These are phyloP conservation scores for Prunus kanzakura DNA, from an alignment of 306 rosid species.

Conservation along the genomic window DNA sequence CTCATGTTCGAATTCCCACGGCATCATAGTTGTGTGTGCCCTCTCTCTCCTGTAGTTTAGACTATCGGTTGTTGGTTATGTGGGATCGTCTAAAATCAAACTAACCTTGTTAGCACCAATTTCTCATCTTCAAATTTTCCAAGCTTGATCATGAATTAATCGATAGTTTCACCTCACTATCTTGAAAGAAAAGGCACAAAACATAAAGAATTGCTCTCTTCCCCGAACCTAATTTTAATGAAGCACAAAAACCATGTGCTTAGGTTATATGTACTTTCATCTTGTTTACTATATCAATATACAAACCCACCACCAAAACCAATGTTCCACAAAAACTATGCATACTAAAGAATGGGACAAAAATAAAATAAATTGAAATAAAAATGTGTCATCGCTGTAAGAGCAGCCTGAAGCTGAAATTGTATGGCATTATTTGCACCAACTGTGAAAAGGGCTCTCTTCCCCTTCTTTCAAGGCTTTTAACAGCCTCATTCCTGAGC, in stretches of 20 bases:
- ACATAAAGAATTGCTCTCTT: constrained; percentile 8
- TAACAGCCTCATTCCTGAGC: constrained; percentile 56
- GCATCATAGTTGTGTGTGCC: too few species aligned
- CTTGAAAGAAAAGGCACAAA: background rate
- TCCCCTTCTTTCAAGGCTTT: constrained; percentile 65
- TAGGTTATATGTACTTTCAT: constrained; percentile 20
- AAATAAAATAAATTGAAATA: background rate
- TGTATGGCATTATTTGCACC: constrained; percentile 68
- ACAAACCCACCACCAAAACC: constrained; percentile 23
- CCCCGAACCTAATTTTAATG: constrained; percentile 8
- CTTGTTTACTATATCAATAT: constrained; percentile 28
- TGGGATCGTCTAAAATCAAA: too few species aligned
- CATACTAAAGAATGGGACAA: constrained; percentile 6
- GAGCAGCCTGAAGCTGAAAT: constrained; percentile 82
- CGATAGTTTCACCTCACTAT: background rate
- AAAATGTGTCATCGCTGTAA: constrained; percentile 35
- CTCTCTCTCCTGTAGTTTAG: too few species aligned
- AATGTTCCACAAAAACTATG: constrained; percentile 12
- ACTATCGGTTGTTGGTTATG: background rate
- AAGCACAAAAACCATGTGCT: background rate
- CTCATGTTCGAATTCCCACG: too few species aligned
- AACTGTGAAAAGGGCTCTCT: constrained; percentile 50
- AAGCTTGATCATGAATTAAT: background rate
- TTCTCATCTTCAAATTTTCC: too few species aligned
- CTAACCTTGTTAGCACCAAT: too few species aligned